Base-by-base conservation (phyloP, 2,329 filamentous ascomycete genomes). In the Aspergillus quadricinctus region DNA sequence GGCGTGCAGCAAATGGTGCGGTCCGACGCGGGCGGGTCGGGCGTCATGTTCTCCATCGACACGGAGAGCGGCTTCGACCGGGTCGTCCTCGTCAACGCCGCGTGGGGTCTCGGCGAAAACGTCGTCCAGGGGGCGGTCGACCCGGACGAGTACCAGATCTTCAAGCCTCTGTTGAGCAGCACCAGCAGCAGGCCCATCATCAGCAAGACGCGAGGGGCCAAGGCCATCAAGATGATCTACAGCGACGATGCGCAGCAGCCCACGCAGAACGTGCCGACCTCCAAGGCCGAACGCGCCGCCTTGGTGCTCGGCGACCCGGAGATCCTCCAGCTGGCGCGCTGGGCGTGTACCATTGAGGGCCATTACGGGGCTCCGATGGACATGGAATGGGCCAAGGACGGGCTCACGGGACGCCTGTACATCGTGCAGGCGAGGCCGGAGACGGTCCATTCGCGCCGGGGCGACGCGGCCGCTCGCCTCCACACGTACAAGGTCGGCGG, bases 41-140 rank as follows among this genome's bases (percentile, higher is more conserved):
- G 74, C 19, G 72, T 75, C 48, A 75, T 76, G 72, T 76, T 76
- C 61, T 72, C 72, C 35, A 71, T 75, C 25, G 72, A 77, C 55
- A 75, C 73, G 2, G 72, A 75, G 55, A 74, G 68, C 28, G 73
- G 72, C 5, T 75, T 73, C 40, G 68, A 75, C 57, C 72, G 72
- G 56, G 61, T 74, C 17, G 69, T 76, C n/a, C 64, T 76, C 49
- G 75, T 75, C 63, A 75, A 74, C 51, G 66, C 67, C 21, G 57
- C 66, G 45, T 76, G 72, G 73, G 73, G 72, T 1, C 66, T 76
- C 8, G 73, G 73, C 4, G 74, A 75, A 60, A 75, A 73, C 45
- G 59, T 75, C 6, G 72, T 75, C 1, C 71, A 74, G 56, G 73
- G 73, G 3, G 65, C 68, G 0, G 70, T 75, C 48, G 72, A 74